A percentile compares a stretch with the other conserved stretches of the same genome.
Conservation (phyloP, 345 rosid genomes). For the Atalantia buxifolia region DNA sequence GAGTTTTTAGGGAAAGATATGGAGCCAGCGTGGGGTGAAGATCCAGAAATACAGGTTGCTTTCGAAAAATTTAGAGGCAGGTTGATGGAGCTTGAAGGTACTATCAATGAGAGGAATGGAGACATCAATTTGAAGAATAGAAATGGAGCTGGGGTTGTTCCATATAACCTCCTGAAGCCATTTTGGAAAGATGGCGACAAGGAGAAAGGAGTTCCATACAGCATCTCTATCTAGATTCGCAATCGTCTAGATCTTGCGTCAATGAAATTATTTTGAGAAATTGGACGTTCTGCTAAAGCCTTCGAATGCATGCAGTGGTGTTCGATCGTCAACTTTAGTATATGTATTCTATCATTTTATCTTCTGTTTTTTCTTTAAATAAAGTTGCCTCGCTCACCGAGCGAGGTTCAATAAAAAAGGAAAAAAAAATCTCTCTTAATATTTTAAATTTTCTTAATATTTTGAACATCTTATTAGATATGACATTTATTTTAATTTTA, state of each 20-base stretch:
- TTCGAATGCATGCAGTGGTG: no score
- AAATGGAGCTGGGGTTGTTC: constrained; percentile 40
- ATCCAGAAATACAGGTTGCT: constrained; percentile 28
- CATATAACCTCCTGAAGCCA: constrained; percentile 46
- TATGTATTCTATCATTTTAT: no score
- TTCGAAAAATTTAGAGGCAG: constrained; percentile 33
- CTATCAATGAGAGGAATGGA: constrained; percentile 33
- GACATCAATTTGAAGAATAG: constrained; percentile 31
- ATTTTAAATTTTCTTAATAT: no score
- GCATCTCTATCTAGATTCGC: background rate
- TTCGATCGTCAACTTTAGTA: no score
- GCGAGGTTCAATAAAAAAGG: no score
- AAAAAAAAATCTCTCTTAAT: no score
- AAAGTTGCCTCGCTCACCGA: no score
- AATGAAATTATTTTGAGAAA: no score
- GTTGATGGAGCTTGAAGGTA: constrained; percentile 34
- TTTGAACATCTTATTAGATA: no score
- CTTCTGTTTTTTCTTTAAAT: no score
- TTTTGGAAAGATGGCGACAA: constrained; percentile 41
- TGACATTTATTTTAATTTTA: no score
- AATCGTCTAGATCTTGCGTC: background rate
- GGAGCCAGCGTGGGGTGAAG: constrained; percentile 35
- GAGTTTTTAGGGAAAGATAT: constrained; percentile 38
- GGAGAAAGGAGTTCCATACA: constrained; percentile 45
- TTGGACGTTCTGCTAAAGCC: background rate